Evolutionary conservation across 768 basidiomycete species (phyloP), one percentile per base, ranked within the genome.

Genomic region (Mycena venus): DNA sequence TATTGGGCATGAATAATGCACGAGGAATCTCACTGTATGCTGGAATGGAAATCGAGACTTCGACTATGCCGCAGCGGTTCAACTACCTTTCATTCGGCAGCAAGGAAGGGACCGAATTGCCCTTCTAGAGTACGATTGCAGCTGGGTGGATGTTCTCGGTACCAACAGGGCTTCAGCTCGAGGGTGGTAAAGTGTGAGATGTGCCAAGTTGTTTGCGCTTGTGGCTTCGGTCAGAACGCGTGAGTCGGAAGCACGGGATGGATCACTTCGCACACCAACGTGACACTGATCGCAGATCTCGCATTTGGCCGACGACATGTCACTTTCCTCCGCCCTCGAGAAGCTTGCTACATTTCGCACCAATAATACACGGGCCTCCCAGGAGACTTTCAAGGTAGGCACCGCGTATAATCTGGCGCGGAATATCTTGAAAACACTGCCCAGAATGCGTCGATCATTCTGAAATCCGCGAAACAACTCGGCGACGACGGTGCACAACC

Each of bases 401-500:
- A n/a, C 8, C 25, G n/a, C 21, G 5, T 23, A 29, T 47, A 23
- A 7, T 32, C n/a, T 27, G 10, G 29, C 31, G 17, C 21, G 44
- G 4, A 32, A n/a, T 9, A 5, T 23, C 10, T 21, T 17, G n/a
- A 90, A 72, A 90, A 92, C 64, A 86, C 87, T 3, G 89, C 94
- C 27, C 83, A 90, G 51, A 85, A 90, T 55, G 93, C 92, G 4
- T 72, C 85, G 10, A 38, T 83, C 2, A 77, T 94, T 1, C 83
- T 94, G 47, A 86, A 89, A 64, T 86, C 88, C 4, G 75, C 84
- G 4, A 76, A 80, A 31, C 88, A 86, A 58, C 82, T 90, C 31
- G 91, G 89, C 4, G 90, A 93, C 70, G 91, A 94, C 73, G 86
- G 93, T 92, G 70, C 63, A 84, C 73, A 38, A 17, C 27, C 23